Conservation (phyloP, 805 yeast genomes). For the Wickerhamiella shivajii region DNA sequence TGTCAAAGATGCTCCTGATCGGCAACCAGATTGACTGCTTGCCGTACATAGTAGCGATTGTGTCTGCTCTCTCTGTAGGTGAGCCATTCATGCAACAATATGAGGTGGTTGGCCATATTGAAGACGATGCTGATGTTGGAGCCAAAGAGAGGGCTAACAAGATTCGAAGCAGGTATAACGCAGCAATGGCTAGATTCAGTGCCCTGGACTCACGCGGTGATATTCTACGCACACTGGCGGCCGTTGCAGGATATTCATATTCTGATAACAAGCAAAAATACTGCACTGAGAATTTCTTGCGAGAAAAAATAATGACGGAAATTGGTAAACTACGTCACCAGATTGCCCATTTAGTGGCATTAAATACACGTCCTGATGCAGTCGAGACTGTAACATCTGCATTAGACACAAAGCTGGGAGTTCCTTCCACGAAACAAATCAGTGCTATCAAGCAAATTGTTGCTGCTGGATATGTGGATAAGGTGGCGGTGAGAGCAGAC, state of each 20-base stretch:
- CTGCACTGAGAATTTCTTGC: conserved; percentile 45
- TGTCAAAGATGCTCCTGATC: conserved; percentile 73
- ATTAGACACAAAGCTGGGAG: conserved; percentile 34
- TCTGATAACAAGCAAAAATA: conserved; percentile 33
- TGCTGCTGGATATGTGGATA: conserved; percentile 86
- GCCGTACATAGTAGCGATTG: conserved; percentile 80
- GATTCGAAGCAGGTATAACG: conserved; percentile 37
- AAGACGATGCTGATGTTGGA: conserved; percentile 14
- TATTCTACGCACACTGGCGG: conserved; percentile 58
- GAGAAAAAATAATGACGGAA: conserved; percentile 76
- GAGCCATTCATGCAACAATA: conserved; percentile 55
- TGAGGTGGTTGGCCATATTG: conserved; percentile 21
- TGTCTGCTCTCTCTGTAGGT: conserved; percentile 85
- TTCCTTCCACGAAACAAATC: conserved; percentile 57
- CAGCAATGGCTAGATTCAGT: conserved; percentile 46
- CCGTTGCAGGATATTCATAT: conserved; percentile 77
- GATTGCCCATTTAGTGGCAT: conserved; percentile 55
- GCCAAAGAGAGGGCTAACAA: conserved; percentile 25
- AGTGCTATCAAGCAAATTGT: conserved; percentile 80
- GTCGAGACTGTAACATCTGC: conserved; percentile 36
- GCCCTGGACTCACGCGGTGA: conserved; percentile 64
- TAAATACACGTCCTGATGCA: conserved; percentile 28
- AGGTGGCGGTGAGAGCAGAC: conserved; percentile 76
- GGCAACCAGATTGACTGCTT: conserved; percentile 80
- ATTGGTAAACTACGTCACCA: conserved; percentile 69